phyloP scores from a whole-genome alignment of 1,284 basidiomycete genomes.

The Microbotryum saponariae region DNA sequence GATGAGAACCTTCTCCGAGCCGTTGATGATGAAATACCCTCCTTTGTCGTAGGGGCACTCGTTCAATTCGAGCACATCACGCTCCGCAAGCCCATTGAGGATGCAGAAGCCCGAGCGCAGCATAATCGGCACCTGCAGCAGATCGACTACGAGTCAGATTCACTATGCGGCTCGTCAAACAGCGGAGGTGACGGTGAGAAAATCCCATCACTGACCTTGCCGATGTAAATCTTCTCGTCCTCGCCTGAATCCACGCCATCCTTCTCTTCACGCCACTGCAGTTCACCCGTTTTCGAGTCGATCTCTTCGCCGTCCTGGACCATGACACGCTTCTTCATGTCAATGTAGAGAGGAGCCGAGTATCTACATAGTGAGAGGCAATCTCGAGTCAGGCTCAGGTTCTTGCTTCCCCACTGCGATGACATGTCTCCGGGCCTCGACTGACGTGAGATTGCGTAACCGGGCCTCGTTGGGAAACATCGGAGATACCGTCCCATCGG shows the following conservation, averaged over 20 bases:
- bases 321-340: constrained; percentile 82
- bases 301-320: constrained; percentile 66
- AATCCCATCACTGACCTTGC: constrained; percentile 59
- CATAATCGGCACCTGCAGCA: constrained; percentile 86
- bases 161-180: constrained; percentile 9
- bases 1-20: constrained; percentile 98
- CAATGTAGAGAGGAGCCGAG: constrained; percentile 91
- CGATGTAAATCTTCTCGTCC: constrained; percentile 85
- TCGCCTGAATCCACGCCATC: constrained; percentile 61
- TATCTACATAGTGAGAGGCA: constrained; percentile 47
- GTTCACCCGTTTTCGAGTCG: constrained; percentile 58
- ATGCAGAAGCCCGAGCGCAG: constrained; percentile 92
- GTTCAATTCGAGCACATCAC: constrained; percentile 79
- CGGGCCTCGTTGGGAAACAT: constrained; percentile 98
- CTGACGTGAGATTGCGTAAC: constrained; percentile 71
- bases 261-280: constrained; percentile 60
- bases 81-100: constrained; percentile 67
- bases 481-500: constrained; percentile 85
- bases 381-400: not conserved
- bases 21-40: constrained; percentile 99
- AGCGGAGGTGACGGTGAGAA: constrained; percentile 1
- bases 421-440: not conserved
- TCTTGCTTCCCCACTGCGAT: not conserved
- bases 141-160: not conserved
- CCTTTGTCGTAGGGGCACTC: constrained; percentile 97